Base-by-base conservation (phyloP, 257 asterid species). In the Capsicum pubescens region DNA sequence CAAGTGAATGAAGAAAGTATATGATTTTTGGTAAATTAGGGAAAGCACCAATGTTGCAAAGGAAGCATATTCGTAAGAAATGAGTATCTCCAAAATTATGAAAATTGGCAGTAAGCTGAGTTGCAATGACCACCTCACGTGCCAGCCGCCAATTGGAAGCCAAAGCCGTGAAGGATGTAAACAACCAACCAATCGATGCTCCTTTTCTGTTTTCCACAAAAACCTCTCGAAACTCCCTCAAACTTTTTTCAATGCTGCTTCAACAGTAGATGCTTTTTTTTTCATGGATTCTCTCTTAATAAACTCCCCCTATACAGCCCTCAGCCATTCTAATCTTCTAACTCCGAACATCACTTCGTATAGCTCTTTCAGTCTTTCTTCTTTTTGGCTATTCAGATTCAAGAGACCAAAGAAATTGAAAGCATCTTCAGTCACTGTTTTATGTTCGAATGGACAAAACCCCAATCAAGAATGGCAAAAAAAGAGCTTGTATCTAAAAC, bases 231-330 rank as follows among this genome's bases (percentile, higher is more conserved):
- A 83, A 35, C 48, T 66, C 77, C 84, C 68, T 32, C n/a, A 64
- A 26, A 15, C 82, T 59, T 68, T 50, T 32, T 84, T 91, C 90
- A 80, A 91, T 92, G 92, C 89, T 17, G 84, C 61, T 77, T 84
- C 83, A 59, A 21, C 84, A 39, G 44, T 39, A 39, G 5, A 87
- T 32, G 12, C 81, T 56, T 14, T 21, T 14, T 21, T 81, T 78
- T 52, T 46, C 72, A 94, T 94, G 98, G 94, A 84, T 74, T 87
- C 94, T 59, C 79, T 88, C 39, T 50, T 86, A 13, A 61, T 87
- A 21, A 84, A 19, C 86, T 85, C 88, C 67, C 85, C 93, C 0
- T 83, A 86, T 79, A 84, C 81, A 77, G 87, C 89, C 52, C 79
- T 71, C 48, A 44, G 1, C 48, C 48, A 5, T 44, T 3, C 88